Conservation (phyloP, 495 filamentous ascomycete genomes). For the Evernia prunastri region DNA sequence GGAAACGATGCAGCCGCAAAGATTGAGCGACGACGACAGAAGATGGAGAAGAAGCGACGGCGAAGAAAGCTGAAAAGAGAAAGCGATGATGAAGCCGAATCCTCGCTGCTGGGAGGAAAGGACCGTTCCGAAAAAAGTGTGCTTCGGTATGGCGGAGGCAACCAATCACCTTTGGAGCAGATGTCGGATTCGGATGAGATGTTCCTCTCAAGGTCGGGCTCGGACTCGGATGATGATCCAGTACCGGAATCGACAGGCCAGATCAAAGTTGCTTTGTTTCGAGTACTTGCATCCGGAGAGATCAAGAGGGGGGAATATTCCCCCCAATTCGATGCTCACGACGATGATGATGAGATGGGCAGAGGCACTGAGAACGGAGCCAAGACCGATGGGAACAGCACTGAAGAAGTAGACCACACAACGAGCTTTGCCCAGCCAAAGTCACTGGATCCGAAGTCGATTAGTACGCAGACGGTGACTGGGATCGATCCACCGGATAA, state of each 20-base stretch:
- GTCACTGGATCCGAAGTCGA: constrained; percentile 89
- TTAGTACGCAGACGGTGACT: constrained; percentile 96
- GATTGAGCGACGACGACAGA: constrained; percentile 77
- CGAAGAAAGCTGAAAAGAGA: constrained; percentile 51
- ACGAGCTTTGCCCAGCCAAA: constrained; percentile 99
- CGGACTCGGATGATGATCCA: constrained; percentile 81
- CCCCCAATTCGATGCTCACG: constrained; percentile 94
- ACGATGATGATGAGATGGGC: constrained; percentile 68
- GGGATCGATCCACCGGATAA: constrained; percentile 94
- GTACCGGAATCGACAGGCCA: constrained; percentile 91
- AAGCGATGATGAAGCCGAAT: constrained; percentile 39
- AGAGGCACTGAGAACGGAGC: constrained; percentile 42
- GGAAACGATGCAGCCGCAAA: constrained; percentile 82
- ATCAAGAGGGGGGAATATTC: constrained; percentile 97
- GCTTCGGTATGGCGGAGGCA: constrained; percentile 70
- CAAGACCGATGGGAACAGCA: constrained; percentile 35
- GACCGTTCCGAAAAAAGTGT: constrained; percentile 45
- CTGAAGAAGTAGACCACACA: constrained; percentile 76
- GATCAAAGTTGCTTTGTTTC: constrained; percentile 96
- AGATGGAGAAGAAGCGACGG: constrained; percentile 77
- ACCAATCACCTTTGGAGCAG: constrained; percentile 62
- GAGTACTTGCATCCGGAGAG: constrained; percentile 90
- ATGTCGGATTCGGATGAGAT: constrained; percentile 66
- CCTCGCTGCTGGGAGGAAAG: constrained; percentile 33
- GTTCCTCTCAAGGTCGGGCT: constrained; percentile 53